phyloP scores from a whole-genome alignment of 208 protist species.

The Acanthamoeba healyi region DNA sequence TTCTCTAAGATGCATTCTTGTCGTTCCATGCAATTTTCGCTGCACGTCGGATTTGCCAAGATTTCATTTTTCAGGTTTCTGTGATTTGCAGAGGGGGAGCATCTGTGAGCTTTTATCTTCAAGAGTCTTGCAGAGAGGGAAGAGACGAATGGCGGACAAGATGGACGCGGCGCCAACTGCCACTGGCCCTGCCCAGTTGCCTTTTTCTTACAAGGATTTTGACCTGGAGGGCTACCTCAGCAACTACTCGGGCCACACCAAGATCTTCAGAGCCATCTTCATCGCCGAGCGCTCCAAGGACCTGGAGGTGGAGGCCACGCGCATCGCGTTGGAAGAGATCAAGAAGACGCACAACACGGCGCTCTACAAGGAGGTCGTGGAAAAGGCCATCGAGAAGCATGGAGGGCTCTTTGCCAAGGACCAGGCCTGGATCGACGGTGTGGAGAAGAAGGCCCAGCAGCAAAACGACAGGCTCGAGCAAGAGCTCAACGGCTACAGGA shows the following conservation, averaged over 20 bases:
- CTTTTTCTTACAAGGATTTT: conserved; percentile 61
- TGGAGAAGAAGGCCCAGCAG: conserved; percentile 74
- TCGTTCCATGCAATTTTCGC: too few species aligned
- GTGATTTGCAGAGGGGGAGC: too few species aligned
- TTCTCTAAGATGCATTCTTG: too few species aligned
- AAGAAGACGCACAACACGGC: conserved; percentile 76
- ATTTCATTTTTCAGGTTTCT: too few species aligned
- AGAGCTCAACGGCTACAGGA: conserved; percentile 82
- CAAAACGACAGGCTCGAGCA: conserved; percentile 83
- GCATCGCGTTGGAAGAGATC: conserved; percentile 73
- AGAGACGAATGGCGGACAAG: too few species aligned
- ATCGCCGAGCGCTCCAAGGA: conserved; percentile 74
- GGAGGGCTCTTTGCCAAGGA: conserved; percentile 55
- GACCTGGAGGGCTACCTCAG: conserved; percentile 84
- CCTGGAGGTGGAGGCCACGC: conserved; percentile 75
- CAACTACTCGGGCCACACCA: conserved; percentile 83
- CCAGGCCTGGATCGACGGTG: conserved; percentile 78
- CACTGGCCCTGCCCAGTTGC: neutral
- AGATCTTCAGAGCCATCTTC: conserved; percentile 79
- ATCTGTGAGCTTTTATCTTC: too few species aligned
- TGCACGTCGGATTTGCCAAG: too few species aligned
- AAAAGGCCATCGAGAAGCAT: conserved; percentile 21
- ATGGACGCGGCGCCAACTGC: neutral
- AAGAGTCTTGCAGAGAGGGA: too few species aligned
- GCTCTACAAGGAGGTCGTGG: conserved; percentile 77